Evolutionary conservation across 2,329 filamentous ascomycete genomes (phyloP), one percentile per base, ranked within the genome.

Genomic region (Dothiorella sarmentorum): DNA sequence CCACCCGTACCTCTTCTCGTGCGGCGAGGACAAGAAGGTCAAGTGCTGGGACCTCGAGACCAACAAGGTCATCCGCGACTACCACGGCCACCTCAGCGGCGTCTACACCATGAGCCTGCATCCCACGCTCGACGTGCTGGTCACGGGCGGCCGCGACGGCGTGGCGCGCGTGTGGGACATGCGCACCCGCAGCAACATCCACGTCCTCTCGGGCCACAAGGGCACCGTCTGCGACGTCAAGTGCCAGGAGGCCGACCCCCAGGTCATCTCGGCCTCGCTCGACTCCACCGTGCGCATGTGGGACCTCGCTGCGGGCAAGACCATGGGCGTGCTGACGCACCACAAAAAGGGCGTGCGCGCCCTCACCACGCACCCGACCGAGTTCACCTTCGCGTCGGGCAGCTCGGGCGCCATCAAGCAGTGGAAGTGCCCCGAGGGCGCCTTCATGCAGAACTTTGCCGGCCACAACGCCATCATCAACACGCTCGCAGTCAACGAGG

Each of bases 1-100:
- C 45, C 94, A 99, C 75, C 95, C 94, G 0, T 99, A 99, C 70
- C 82, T 99, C 9, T 99, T 99, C 75, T 96, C 91, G 10, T 99
- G 94, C 69, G 95, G 91, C 60, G 94, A 99, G 75, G 94, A 99
- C 73, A 99, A 99, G 79, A 97, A 97, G 92, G 94, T 99, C 62
- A 99, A 99, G 76, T 99, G 94, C 77, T 99, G 94, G 94, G 94
- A 99, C 77, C 78, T 99, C 64, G 94, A 99, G 75, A 97, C 93
- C n/a, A 99, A 99, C 79, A 97, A 97, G 75, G 94, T 99, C 61
- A 97, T 97, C 69, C 85, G 93, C 37, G 91, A 97, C 75, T 99
- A 97, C 73, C 94, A 99, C 72, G 95, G 95, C 17, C 94, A 99
- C 76, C 79, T 99, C 20, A 96, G 90, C 66, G 94, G 94, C 63